phyloP scores from a whole-genome alignment of 352 stramenopile genomes.

The Pythium phragmitis region DNA sequence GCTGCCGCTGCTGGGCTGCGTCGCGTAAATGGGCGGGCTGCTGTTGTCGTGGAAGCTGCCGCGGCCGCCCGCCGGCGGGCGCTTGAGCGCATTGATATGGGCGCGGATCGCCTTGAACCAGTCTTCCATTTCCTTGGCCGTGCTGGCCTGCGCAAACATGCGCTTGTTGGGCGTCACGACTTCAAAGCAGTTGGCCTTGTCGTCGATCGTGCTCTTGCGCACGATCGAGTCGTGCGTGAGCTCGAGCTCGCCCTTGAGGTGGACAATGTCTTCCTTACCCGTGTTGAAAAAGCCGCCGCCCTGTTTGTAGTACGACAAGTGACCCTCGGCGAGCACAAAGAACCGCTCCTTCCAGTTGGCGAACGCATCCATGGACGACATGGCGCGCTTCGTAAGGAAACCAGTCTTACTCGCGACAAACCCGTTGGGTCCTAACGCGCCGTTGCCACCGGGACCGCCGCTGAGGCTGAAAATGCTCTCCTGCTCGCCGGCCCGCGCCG shows the following conservation, averaged over 20 bases:
- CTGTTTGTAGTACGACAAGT: conserved; percentile 88
- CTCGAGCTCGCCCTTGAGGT: conserved; percentile 81
- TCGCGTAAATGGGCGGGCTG: conserved; percentile 27
- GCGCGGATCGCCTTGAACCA: conserved; percentile 85
- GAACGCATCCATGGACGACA: conserved; percentile 87
- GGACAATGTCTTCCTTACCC: conserved; percentile 83
- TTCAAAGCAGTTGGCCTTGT: conserved; percentile 88
- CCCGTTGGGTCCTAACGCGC: conserved; percentile 19
- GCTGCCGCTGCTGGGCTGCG: conserved; percentile 20
- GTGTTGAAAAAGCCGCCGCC: conserved; percentile 84
- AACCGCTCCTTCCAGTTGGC: conserved; percentile 89
- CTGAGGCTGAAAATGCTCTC: conserved; percentile 41
- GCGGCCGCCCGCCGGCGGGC: conserved; percentile 40
- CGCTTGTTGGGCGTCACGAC: conserved; percentile 79
- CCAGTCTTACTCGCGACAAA: conserved; percentile 85
- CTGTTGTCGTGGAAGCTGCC: conserved; percentile 64
- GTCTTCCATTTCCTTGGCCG: conserved; percentile 81
- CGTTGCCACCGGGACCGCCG: conserved; percentile 10
- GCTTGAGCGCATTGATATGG: conserved; percentile 77
- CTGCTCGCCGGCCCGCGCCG: conserved; percentile 16
- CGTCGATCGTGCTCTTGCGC: conserved; percentile 82
- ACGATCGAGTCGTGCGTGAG: conserved; percentile 80
- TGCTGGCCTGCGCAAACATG: conserved; percentile 85
- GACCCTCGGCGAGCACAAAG: conserved; percentile 81
- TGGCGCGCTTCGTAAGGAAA: conserved; percentile 83